Evolutionary conservation across 23 red algal species (phyloP).

Genomic region (Gracilaria caudata): DNA sequence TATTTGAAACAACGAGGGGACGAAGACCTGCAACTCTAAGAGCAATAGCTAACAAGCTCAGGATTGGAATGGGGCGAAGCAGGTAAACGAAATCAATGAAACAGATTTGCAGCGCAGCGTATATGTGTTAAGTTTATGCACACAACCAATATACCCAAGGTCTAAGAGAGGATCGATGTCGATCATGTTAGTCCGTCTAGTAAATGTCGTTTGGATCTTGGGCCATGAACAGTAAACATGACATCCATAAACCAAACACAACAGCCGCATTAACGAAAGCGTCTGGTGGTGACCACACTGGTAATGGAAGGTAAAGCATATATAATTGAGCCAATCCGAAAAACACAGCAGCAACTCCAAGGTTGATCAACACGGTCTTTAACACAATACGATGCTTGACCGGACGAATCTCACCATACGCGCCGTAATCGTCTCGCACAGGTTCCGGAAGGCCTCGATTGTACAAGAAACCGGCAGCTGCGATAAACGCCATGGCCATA

Average conservation of each 20-base stretch:
- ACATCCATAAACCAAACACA: constrained; percentile 81
- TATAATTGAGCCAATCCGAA: constrained; percentile 75
- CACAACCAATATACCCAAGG: neutral
- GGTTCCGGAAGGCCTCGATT: constrained; percentile 94
- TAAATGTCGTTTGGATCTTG: constrained; percentile 79
- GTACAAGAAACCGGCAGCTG: constrained; percentile 89
- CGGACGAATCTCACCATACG: constrained; percentile 87
- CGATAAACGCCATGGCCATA: constrained; percentile 91
- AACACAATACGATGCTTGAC: constrained; percentile 82
- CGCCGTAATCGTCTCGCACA: constrained; percentile 84
- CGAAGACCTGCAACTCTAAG: constrained; percentile 38
- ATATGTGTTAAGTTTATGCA: constrained; percentile 38
- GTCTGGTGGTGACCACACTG: constrained; percentile 78
- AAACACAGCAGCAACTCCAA: constrained; percentile 76
- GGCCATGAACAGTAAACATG: constrained; percentile 82
- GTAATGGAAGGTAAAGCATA: constrained; percentile 72
- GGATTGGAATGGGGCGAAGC: neutral
- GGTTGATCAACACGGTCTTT: constrained; percentile 82
- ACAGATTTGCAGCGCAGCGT: neutral
- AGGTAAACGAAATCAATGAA: neutral
- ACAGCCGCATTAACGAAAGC: constrained; percentile 71
- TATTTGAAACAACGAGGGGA: constrained; percentile 70
- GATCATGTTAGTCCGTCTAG: constrained; percentile 45
- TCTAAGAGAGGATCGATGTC: neutral
- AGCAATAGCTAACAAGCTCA: neutral